A percentile compares a stretch with the other conserved stretches of the same genome.
Evolutionary conservation across 2,329 filamentous ascomycete genomes (phyloP).

Genomic region (Penicillium palitans): DNA sequence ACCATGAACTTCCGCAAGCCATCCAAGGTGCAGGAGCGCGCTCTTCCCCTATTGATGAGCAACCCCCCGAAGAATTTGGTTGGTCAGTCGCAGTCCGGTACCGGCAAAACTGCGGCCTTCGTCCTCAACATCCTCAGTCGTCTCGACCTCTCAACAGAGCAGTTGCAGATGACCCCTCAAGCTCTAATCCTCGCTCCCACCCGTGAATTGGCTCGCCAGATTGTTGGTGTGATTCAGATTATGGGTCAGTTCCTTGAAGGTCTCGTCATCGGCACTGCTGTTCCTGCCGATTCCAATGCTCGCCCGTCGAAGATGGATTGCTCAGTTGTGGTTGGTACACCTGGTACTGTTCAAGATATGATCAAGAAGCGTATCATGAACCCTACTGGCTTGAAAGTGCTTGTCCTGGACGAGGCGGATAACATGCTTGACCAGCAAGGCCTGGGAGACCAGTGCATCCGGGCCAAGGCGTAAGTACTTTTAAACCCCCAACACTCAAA

Average conservation of each 20-base stretch:
- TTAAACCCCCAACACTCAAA: not conserved
- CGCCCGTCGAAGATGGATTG: conserved; percentile 69
- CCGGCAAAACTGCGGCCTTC: conserved; percentile 96
- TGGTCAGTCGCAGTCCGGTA: conserved; percentile 98
- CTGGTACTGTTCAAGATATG: conserved; percentile 87
- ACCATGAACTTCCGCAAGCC: conserved; percentile 89
- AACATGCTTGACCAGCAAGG: conserved; percentile 98
- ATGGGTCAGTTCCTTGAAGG: conserved; percentile 83
- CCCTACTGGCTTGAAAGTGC: conserved; percentile 68
- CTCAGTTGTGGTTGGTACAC: conserved; percentile 87
- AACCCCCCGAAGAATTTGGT: conserved; percentile 93
- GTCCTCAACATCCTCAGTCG: conserved; percentile 88
- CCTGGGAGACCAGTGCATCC: conserved; percentile 88
- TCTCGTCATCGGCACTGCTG: conserved; percentile 74
- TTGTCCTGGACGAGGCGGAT: conserved; percentile 95
- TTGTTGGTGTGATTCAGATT: conserved; percentile 75
- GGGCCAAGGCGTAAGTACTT: conserved; percentile 74
- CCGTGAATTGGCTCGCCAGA: conserved; percentile 92
- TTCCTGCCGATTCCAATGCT: conserved; percentile 71
- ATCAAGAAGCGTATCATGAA: conserved; percentile 76
- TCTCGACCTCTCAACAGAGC: conserved; percentile 68
- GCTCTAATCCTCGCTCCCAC: conserved; percentile 83
- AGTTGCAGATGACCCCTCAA: conserved; percentile 64
- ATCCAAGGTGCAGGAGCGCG: conserved; percentile 96
- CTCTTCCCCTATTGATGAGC: conserved; percentile 81